Conservation (phyloP, 345 rosid species). For the Kandelia obovata region DNA sequence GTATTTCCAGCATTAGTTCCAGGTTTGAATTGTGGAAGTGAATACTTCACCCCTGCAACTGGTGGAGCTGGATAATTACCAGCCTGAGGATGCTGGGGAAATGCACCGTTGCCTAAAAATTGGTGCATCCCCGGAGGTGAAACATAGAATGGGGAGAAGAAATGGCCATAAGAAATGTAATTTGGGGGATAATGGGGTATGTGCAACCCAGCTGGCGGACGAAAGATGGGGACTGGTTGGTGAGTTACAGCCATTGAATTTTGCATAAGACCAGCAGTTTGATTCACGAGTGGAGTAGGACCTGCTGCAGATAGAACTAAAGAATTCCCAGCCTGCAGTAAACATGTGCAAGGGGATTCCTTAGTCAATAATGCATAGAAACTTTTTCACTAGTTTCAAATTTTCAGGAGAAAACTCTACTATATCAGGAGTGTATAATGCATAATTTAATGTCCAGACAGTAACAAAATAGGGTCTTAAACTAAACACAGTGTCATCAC, state of each 20-base stretch:
- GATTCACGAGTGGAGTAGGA: conserved; percentile 69
- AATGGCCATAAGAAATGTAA: conserved; percentile 73
- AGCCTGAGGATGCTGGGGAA: conserved; percentile 80
- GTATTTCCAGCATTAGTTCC: conserved; percentile 65
- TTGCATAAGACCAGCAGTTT: conserved; percentile 76
- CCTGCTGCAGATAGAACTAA: conserved; percentile 61
- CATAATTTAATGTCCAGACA: too few species aligned
- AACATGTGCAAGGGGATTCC: conserved; percentile 4
- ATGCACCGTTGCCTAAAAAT: conserved; percentile 69
- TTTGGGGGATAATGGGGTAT: conserved; percentile 81
- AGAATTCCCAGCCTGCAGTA: conserved; percentile 68
- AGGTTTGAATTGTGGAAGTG: conserved; percentile 77
- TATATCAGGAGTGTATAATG: too few species aligned
- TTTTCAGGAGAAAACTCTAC: too few species aligned
- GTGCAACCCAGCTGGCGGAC: conserved; percentile 84
- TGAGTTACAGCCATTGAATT: conserved; percentile 74
- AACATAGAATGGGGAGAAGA: conserved; percentile 67
- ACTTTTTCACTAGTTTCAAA: too few species aligned
- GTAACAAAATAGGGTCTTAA: too few species aligned
- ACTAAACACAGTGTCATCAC: too few species aligned
- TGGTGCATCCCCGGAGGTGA: conserved; percentile 78
- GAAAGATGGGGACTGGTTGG: conserved; percentile 77
- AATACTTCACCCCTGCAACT: conserved; percentile 69
- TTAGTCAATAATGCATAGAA: too few species aligned
- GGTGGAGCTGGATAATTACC: conserved; percentile 71